Conservation (phyloP, 768 basidiomycete species). For the Leccinum uliginosum region DNA sequence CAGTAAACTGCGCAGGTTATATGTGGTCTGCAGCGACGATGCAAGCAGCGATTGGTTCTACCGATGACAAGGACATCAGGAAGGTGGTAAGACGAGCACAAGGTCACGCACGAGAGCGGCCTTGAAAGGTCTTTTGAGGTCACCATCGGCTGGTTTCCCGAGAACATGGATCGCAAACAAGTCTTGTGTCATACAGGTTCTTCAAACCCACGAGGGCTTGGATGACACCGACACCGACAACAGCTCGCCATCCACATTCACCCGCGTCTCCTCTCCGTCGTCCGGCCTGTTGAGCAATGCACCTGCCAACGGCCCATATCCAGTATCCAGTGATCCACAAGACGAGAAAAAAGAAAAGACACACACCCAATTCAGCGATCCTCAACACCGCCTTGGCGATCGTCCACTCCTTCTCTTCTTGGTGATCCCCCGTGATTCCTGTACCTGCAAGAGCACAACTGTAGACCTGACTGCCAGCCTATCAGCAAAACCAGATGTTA, state of each 20-base stretch:
- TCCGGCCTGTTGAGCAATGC: conserved; percentile 45
- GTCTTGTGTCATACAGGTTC: too few species aligned
- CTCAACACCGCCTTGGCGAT: conserved; percentile 92
- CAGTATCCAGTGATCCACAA: not conserved
- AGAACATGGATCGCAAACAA: too few species aligned
- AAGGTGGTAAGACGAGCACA: not conserved
- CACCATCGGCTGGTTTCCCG: too few species aligned
- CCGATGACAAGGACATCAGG: not conserved
- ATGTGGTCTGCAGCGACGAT: conserved; percentile 92
- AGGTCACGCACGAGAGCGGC: conserved; percentile 57
- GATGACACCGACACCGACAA: conserved; percentile 17
- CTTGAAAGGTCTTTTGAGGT: too few species aligned
- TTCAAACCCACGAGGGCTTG: too few species aligned
- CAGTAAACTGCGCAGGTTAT: too few species aligned
- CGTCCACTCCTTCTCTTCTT: conserved; percentile 79
- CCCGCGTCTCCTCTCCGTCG: too few species aligned
- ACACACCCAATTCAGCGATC: conserved; percentile 83
- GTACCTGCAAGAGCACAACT: too few species aligned
- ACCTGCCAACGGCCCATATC: conserved; percentile 31
- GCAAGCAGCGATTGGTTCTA: conserved; percentile 90
- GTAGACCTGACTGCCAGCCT: too few species aligned
- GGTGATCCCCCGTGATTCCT: conserved; percentile 34
- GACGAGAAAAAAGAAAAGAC: too few species aligned
- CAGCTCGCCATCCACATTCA: conserved; percentile 10
- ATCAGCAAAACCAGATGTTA: too few species aligned